Base-by-base conservation (phyloP, 1,284 basidiomycete species). In the Pyrrhoderma lamaoense region DNA sequence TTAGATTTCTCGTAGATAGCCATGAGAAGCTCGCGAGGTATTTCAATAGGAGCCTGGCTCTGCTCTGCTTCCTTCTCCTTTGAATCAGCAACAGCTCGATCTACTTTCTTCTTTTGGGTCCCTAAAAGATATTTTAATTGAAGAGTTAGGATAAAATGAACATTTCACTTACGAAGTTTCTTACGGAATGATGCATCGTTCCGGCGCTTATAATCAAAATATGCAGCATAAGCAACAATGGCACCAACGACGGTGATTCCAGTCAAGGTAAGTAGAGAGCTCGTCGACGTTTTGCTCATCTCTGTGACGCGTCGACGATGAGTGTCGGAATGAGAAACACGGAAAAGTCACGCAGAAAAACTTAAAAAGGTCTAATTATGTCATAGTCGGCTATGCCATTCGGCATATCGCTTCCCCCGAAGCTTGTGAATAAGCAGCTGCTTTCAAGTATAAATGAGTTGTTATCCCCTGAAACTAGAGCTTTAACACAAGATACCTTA, bases 131-230 rank as follows among this genome's bases (percentile, higher is more conserved):
- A 8, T 42, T 16, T 37, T 48, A 27, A 44, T 34, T 16, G 37
- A 25, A 42, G 25, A 11, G 45, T 8, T 51, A 42, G 47, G n/a
- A n/a, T 16, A 25, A 37, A 39, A 23, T 27, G 13, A 19, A 18
- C 22, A 47, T 58, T 55, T 54, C 44, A 79, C 91, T 59, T 68
- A 90, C 93, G 82, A 56, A 99, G 79, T 66, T 79, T 81, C 72
- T 84, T 93, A 67, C 95, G 83, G 79, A 99, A 99, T 11, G 77
- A 74, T 37, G 77, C 69, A 65, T 97, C 92, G 66, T 88, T 93
- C 61, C 93, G 80, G 52, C 95, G 84, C 71, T 82, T 89, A 75
- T 96, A 87, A 77, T 99, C 95, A 65, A 98, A 99, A 71, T 94
- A 98, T 53, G 82, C 74, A 35, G 85, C 89, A 66, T 95, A 96